Evolutionary conservation across 1,284 basidiomycete species (phyloP).

Genomic region (Pulveroboletus ridleyi): DNA sequence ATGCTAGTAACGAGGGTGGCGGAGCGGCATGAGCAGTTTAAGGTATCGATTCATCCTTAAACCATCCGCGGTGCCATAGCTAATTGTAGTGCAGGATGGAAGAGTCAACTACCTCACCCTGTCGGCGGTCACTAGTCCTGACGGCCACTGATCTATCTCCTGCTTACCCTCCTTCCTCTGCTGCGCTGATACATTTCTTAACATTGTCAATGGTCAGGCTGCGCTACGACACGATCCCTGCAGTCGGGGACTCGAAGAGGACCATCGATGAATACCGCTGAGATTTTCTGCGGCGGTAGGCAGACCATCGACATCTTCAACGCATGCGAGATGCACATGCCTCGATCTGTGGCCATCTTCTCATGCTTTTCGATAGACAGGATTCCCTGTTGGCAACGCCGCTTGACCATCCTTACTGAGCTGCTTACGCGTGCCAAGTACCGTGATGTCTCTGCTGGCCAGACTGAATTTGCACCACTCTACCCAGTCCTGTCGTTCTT

Average conservation of each 20-base stretch:
- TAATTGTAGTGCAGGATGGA: too few relatives aligned
- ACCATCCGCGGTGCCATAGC: too few relatives aligned
- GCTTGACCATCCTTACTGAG: slow-evolving; percentile 94
- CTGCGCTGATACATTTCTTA: too few relatives aligned
- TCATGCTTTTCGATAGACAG: slow-evolving; percentile 42
- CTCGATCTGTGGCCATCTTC: slow-evolving; percentile 6
- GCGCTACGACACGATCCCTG: too few relatives aligned
- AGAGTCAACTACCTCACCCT: too few relatives aligned
- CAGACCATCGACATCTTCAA: slow-evolving; percentile 95
- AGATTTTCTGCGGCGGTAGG: slow-evolving; percentile 86
- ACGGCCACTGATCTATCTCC: too few relatives aligned
- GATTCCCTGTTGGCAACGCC: slow-evolving; percentile 97
- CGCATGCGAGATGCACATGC: slow-evolving; percentile 79
- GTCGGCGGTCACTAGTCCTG: too few relatives aligned
- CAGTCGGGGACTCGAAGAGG: slow-evolving; percentile 96
- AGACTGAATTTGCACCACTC: slow-evolving; percentile 71
- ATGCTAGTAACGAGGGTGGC: too few relatives aligned
- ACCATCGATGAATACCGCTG: slow-evolving; percentile 99
- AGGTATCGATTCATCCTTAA: too few relatives aligned
- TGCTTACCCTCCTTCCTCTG: too few relatives aligned
- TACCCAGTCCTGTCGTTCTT: slow-evolving; percentile 91
- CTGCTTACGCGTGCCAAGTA: slow-evolving; percentile 94
- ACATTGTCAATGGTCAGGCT: too few relatives aligned
- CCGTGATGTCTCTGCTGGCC: slow-evolving; percentile 46
- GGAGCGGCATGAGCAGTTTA: too few relatives aligned